Percentiles rank a stretch among this genome's conserved stretches.
These are phyloP conservation scores for Chiua virens DNA, from an alignment of 768 basidiomycete genomes.

Conservation along the genomic window DNA sequence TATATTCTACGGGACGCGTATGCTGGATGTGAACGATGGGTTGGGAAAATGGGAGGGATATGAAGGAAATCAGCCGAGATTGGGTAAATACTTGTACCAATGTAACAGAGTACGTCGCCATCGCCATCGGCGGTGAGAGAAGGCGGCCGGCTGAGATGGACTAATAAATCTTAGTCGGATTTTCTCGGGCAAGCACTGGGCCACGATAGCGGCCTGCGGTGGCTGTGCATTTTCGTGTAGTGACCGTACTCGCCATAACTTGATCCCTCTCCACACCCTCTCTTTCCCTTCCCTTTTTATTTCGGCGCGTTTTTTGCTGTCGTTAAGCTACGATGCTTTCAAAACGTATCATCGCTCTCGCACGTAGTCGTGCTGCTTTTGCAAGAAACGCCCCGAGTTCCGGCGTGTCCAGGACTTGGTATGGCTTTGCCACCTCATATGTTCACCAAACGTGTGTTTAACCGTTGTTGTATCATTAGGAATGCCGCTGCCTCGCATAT, in stretches of 20 bases:
- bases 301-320: background rate
- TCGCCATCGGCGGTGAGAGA: background rate
- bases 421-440: slow-evolving; percentile 14
- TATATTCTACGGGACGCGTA: slow-evolving; percentile 64
- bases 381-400: slow-evolving; percentile 33
- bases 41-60: slow-evolving; percentile 71
- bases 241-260: no score
- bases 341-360: slow-evolving; percentile 63
- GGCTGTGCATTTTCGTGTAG: slow-evolving; percentile 12
- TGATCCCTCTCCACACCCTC: background rate
- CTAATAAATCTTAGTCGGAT: slow-evolving; percentile 1
- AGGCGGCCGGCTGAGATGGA: no score
- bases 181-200: slow-evolving; percentile 10
- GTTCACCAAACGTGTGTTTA: slow-evolving; percentile 1
- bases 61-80: slow-evolving; percentile 44
- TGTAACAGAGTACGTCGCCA: no score
- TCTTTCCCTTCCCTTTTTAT: background rate
- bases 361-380: slow-evolving; percentile 56
- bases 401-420: slow-evolving; percentile 51
- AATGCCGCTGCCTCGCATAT: slow-evolving; percentile 45
- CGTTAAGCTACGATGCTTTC: slow-evolving; percentile 55
- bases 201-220: slow-evolving; percentile 10
- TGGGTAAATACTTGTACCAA: background rate
- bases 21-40: slow-evolving; percentile 55
- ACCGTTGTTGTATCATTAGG: slow-evolving; percentile 32